These are phyloP conservation scores for Porogramme epimiltina DNA, from an alignment of 1,284 basidiomycete species.

Conservation along the genomic window DNA sequence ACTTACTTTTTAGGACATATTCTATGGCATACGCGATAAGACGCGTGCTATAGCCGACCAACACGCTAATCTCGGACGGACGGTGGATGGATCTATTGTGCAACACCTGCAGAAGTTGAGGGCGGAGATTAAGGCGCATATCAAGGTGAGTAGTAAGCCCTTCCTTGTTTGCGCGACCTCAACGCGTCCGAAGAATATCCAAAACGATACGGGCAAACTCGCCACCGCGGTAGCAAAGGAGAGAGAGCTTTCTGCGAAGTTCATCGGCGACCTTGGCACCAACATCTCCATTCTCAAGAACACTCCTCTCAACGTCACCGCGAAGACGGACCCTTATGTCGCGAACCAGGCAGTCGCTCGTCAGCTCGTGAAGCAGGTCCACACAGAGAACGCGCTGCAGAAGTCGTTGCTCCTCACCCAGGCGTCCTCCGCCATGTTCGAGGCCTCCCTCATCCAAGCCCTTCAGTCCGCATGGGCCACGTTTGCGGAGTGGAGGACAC, in stretches of 20 bases:
- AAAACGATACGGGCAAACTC: constrained; percentile 96
- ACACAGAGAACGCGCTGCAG: constrained; percentile 97
- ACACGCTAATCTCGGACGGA: constrained; percentile 94
- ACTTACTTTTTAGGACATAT: constrained; percentile 71
- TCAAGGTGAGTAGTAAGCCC: constrained; percentile 60
- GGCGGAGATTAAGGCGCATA: constrained; percentile 96
- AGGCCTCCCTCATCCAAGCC: constrained; percentile 94
- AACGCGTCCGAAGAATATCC: constrained; percentile 73
- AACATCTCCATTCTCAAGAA: constrained; percentile 93
- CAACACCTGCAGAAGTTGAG: constrained; percentile 96
- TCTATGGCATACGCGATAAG: constrained; percentile 93
- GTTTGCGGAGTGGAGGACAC: constrained; percentile 95
- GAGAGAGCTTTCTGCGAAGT: constrained; percentile 86
- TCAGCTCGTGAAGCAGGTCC: constrained; percentile 92
- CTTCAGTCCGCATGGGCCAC: constrained; percentile 98
- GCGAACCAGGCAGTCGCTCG: constrained; percentile 81
- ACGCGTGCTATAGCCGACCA: constrained; percentile 94
- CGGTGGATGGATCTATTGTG: constrained; percentile 96
- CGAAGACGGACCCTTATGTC: constrained; percentile 87
- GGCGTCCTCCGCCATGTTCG: constrained; percentile 96
- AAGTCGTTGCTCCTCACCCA: constrained; percentile 99
- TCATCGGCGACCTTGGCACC: constrained; percentile 87
- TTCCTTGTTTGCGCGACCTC: neutral
- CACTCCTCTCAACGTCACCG: constrained; percentile 86
- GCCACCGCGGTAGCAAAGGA: constrained; percentile 94